A percentile compares a stretch with the other conserved stretches of the same genome.
Conservation (phyloP, 441 rosid species). For the Populus hybrid region DNA sequence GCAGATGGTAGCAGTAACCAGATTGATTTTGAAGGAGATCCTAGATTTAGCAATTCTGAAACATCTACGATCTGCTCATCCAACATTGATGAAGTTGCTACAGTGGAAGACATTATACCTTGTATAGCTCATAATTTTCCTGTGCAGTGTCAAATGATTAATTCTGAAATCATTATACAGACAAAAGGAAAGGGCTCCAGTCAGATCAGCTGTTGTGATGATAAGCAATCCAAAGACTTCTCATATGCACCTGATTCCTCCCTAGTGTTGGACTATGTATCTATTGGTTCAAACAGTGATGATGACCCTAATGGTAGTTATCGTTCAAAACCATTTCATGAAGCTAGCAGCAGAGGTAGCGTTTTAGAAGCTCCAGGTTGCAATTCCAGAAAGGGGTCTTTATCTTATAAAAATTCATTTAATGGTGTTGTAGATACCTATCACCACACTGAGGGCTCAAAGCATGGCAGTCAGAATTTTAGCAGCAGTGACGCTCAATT, state of each 20-base stretch:
- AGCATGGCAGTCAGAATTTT: constrained; percentile 13
- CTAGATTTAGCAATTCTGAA: not conserved
- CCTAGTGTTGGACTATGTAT: constrained; percentile 26
- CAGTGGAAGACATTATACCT: not conserved
- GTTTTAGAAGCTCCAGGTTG: constrained; percentile 18
- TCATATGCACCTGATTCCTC: constrained; percentile 8
- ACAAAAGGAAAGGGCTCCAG: not conserved
- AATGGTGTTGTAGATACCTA: not conserved
- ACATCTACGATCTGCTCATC: not conserved
- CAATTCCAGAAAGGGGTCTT: not conserved
- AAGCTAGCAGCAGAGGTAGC: constrained; percentile 9
- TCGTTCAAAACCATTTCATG: constrained; percentile 18
- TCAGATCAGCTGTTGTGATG: constrained; percentile 11
- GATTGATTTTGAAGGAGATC: constrained; percentile 4
- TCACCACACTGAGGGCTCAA: not conserved
- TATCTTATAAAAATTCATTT: not conserved
- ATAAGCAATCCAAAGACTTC: constrained; percentile 14
- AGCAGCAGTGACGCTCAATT: constrained; percentile 18
- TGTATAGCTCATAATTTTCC: not conserved
- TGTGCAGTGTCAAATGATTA: not conserved
- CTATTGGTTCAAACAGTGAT: constrained; percentile 29
- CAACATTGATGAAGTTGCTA: not conserved
- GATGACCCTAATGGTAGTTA: constrained; percentile 16
- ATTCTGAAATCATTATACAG: not conserved
- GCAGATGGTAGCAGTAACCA: constrained; percentile 16